A percentile compares a stretch with the other conserved stretches of the same genome.
Conservation (phyloP, 306 rosid genomes). For the Begonia fuchsioides region DNA sequence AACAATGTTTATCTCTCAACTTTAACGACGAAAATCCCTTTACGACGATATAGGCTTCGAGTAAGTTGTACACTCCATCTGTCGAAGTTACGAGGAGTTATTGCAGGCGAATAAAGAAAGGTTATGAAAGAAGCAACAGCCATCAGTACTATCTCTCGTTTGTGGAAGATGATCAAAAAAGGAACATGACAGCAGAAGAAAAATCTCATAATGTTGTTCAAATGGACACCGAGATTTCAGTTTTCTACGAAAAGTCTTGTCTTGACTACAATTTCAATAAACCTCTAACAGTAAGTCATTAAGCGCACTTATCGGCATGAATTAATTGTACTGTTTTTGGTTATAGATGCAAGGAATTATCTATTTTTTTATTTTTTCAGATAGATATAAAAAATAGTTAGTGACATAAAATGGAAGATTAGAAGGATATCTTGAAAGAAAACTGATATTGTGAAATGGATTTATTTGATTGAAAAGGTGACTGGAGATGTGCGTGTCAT, state of each 20-base stretch:
- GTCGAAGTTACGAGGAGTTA: constrained; percentile 41
- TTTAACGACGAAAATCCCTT: too few relatives aligned
- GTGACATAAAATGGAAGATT: neutral
- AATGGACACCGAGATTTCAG: constrained; percentile 89
- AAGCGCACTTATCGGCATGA: neutral
- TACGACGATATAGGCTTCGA: constrained; percentile 27
- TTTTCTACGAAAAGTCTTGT: constrained; percentile 54
- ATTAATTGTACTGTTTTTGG: neutral
- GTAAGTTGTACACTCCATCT: constrained; percentile 51
- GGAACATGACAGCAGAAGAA: constrained; percentile 21
- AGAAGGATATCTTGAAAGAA: neutral
- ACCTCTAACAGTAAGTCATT: constrained; percentile 53
- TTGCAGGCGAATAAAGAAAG: constrained; percentile 63
- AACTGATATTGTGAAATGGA: neutral
- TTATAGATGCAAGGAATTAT: neutral
- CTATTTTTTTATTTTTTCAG: too few relatives aligned
- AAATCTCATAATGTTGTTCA: constrained; percentile 80
- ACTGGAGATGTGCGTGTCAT: constrained; percentile 78
- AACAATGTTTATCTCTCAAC: too few relatives aligned
- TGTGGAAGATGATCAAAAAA: constrained; percentile 25
- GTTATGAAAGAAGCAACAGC: constrained; percentile 44
- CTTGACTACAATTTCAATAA: constrained; percentile 69
- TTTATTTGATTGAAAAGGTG: constrained; percentile 35
- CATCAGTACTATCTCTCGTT: constrained; percentile 65
- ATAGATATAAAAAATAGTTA: too few relatives aligned